These are phyloP conservation scores for Cutaneotrichosporon cutaneum DNA, from an alignment of 1,284 basidiomycete species.

Conservation along the genomic window DNA sequence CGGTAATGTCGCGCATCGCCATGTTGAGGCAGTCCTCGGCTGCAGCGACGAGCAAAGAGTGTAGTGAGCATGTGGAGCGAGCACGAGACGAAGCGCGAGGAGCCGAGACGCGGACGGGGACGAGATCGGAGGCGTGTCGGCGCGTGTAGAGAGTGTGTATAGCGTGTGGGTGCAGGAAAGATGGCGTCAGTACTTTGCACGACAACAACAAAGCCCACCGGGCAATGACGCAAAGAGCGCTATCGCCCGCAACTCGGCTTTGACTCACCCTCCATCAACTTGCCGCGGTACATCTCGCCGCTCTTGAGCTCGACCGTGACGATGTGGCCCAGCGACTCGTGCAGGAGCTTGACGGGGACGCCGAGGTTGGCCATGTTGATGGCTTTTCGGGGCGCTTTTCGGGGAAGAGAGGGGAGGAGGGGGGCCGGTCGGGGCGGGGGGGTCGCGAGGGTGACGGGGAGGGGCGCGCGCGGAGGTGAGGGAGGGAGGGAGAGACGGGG, in stretches of 20 bases:
- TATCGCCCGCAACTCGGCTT: too few species aligned
- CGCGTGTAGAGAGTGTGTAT: too few species aligned
- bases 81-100: conserved; percentile 18
- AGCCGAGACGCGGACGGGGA: neutral
- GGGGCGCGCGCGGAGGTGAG: neutral
- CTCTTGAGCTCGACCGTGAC: conserved; percentile 98
- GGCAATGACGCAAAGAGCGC: too few species aligned
- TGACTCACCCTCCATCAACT: conserved; percentile 85
- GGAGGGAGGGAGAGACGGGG: neutral
- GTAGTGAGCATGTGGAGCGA: neutral
- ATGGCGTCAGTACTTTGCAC: conserved; percentile 6
- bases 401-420: neutral
- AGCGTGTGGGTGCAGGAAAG: neutral
- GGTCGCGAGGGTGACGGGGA: neutral
- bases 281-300: conserved; percentile 88
- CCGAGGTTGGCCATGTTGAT: conserved; percentile 63
- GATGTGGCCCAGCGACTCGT: conserved; percentile 91
- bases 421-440: neutral
- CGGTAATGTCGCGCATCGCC: conserved; percentile 93
- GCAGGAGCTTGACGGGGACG: conserved; percentile 87
- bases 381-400: neutral
- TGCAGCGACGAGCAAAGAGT: conserved; percentile 54
- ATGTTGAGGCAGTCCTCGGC: conserved; percentile 99
- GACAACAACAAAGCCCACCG: too few species aligned
- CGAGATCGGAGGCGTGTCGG: neutral